Percentiles rank a stretch among this genome's conserved stretches.
Evolutionary conservation across 805 yeast species (phyloP).

Genomic region (Spathaspora arborariae): DNA sequence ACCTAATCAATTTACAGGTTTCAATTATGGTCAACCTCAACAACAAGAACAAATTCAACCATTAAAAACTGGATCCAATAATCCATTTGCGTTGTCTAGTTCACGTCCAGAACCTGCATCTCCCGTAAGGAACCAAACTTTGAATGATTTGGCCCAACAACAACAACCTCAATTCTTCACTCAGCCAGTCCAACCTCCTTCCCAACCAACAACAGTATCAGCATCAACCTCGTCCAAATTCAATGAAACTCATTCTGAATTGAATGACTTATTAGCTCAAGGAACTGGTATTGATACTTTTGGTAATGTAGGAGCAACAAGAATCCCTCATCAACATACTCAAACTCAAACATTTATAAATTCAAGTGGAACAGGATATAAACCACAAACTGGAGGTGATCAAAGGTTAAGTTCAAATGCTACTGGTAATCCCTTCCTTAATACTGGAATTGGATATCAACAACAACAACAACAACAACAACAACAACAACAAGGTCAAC

Average conservation of each 20-base stretch:
- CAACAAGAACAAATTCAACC: slow-evolving; percentile 44
- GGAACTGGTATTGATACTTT: slow-evolving; percentile 94
- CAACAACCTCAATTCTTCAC: slow-evolving; percentile 25
- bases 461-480: slow-evolving; percentile 17
- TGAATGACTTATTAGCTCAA: slow-evolving; percentile 72
- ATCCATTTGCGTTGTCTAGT: slow-evolving; percentile 61
- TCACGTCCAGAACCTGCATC: slow-evolving; percentile 10
- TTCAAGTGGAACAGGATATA: slow-evolving; percentile 83
- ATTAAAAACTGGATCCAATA: slow-evolving; percentile 67
- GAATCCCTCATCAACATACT: slow-evolving; percentile 93
- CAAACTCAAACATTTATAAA: slow-evolving; percentile 75
- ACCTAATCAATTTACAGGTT: slow-evolving; percentile 28
- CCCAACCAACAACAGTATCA: slow-evolving; percentile 9
- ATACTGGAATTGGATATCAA: slow-evolving; percentile 51
- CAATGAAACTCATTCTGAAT: slow-evolving; percentile 52
- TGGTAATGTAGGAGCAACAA: slow-evolving; percentile 78
- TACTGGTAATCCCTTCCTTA: slow-evolving; percentile 58
- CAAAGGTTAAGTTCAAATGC: slow-evolving; percentile 32
- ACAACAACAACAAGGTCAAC: slow-evolving; percentile 19
- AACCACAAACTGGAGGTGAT: slow-evolving; percentile 23
- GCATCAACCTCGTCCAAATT: slow-evolving; percentile 28
- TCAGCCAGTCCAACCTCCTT: slow-evolving; percentile 21
- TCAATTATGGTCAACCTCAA: slow-evolving; percentile 25
- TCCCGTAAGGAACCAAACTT: slow-evolving; percentile 18
- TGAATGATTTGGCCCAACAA: slow-evolving; percentile 27